These are phyloP conservation scores for Moringa oleifera DNA, from an alignment of 345 rosid species.

Conservation along the genomic window DNA sequence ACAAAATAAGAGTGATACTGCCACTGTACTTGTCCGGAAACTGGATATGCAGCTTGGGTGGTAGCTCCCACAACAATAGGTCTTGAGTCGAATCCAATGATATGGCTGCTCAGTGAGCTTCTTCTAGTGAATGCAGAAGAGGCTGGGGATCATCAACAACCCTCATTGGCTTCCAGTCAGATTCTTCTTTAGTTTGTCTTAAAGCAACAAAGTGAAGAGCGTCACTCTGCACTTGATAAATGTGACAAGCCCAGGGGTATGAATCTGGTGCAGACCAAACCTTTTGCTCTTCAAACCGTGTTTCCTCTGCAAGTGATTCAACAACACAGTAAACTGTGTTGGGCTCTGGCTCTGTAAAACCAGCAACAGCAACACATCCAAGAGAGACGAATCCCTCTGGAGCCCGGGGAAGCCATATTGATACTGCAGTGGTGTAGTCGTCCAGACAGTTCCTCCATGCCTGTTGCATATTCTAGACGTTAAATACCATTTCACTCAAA, in stretches of 20 bases:
- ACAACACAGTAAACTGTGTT: constrained; percentile 57
- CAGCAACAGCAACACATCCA: constrained; percentile 65
- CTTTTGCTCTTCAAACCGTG: constrained; percentile 80
- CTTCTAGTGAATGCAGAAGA: not conserved
- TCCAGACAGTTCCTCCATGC: constrained; percentile 93
- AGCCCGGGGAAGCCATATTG: constrained; percentile 94
- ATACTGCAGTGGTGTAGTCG: constrained; percentile 59
- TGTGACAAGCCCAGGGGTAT: constrained; percentile 89
- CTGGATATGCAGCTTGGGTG: too few species aligned
- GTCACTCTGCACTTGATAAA: constrained; percentile 79
- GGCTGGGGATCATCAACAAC: constrained; percentile 43
- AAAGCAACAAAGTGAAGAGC: constrained; percentile 89
- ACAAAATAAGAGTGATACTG: too few species aligned
- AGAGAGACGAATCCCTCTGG: constrained; percentile 73
- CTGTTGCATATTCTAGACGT: constrained; percentile 22
- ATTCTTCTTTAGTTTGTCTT: constrained; percentile 61
- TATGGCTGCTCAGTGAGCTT: constrained; percentile 1
- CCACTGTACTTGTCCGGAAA: too few species aligned
- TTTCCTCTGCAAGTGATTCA: constrained; percentile 57
- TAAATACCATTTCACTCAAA: too few species aligned
- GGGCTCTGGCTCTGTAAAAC: constrained; percentile 68
- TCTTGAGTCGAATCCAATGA: not conserved
- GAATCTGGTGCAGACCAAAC: constrained; percentile 81
- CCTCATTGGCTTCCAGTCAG: constrained; percentile 70
- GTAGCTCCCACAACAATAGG: too few species aligned